Conservation (phyloP, 139 green algal genomes). For the Chlamydomonas schloesseri region DNA sequence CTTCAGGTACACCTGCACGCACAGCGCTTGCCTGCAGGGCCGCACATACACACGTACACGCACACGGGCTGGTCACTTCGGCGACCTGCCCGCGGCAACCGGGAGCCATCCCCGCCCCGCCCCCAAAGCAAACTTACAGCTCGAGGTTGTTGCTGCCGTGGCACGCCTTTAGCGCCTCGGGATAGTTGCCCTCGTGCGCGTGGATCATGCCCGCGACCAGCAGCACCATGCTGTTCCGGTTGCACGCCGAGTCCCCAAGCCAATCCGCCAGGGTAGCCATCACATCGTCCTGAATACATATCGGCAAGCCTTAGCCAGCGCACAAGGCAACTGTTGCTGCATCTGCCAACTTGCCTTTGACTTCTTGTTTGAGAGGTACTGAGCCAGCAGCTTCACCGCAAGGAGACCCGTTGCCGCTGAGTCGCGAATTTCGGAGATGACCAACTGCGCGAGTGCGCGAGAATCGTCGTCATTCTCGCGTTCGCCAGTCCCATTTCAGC, state of each 20-base stretch:
- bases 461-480: not conserved
- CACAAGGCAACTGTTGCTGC: not conserved
- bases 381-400: slow-evolving; percentile 92
- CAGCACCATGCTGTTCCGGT: slow-evolving; percentile 83
- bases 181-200: slow-evolving; percentile 88
- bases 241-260: slow-evolving; percentile 81
- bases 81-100: too few relatives aligned
- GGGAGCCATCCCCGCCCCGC: not conserved
- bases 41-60: not conserved
- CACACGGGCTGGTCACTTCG: too few relatives aligned
- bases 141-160: slow-evolving; percentile 81
- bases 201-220: slow-evolving; percentile 88
- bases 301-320: too few relatives aligned
- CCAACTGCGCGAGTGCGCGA: slow-evolving; percentile 85
- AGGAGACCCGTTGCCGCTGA: slow-evolving; percentile 81
- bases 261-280: slow-evolving; percentile 79
- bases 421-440: slow-evolving; percentile 90
- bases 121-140: slow-evolving; percentile 65
- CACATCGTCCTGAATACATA: slow-evolving; percentile 76
- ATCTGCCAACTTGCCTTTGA: slow-evolving; percentile 57
- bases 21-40: slow-evolving; percentile 75
- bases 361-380: slow-evolving; percentile 75
- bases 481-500: not conserved
- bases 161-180: slow-evolving; percentile 93
- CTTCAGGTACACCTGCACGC: slow-evolving; percentile 87